Evolutionary conservation across 2,329 filamentous ascomycete species (phyloP), one percentile per base, ranked within the genome.

Genomic region (Phyllosticta citribraziliensis): DNA sequence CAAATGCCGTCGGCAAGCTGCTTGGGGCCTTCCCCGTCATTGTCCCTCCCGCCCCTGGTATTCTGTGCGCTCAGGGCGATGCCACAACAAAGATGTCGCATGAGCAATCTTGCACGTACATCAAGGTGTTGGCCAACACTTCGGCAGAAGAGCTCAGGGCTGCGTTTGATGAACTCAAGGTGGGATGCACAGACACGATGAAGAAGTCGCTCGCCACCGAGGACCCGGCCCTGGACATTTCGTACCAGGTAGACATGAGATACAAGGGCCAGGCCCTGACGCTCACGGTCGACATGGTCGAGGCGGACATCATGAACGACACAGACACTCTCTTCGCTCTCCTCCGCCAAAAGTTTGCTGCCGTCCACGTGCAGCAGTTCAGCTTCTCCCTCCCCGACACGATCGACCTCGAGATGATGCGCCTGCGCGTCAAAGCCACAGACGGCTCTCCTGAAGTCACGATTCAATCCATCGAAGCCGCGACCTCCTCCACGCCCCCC

Each of bases 11-110:
- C 1, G 79, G 79, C 22, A 74, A 79, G 64, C 72, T 81, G 1
- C 72, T 81, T 5, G 76, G 77, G 0, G 76, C 78, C 2, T 81
- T 76, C 75, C 79, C 79, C 4, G 78, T 81, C n/a, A 80, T 81
- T n/a, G 70, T 81, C 2, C 79, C 79, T 11, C 78, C 76, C 1
- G 77, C 77, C 1, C 79, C 79, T 4, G 79, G 79, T 22, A 77
- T 79, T 10, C 69, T 81, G 0, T 81, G 79, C 63, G 79, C 79
- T 2, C 75, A 78, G 60, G 79, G 79, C 0, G 79, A 81, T 69
- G 77, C 75, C 2, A 79, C 76, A 0, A 81, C 79, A 0, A 78
- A 78, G 64, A 74, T 81, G 65, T 76, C 76, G 51, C 77, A 79
- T 56, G 76, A 78, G 52, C 71, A 78, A 59, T 79, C 77, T 2